Evolutionary conservation across 257 asterid species (phyloP), one percentile per base, ranked within the genome.

Genomic region (Lithospermum erythrorhizon): DNA sequence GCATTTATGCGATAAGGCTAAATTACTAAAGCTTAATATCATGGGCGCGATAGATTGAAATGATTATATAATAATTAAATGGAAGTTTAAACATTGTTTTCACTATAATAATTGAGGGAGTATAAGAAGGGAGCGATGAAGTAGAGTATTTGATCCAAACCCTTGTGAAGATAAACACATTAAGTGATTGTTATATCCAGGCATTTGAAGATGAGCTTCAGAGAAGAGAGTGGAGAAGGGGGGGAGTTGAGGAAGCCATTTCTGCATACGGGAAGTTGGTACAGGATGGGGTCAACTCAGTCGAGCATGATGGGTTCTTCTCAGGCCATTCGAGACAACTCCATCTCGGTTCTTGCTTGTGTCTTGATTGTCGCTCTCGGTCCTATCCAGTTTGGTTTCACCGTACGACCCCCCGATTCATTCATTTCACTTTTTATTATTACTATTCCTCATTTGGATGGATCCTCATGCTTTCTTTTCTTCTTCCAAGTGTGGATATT

Each of bases 261-360:
- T 72, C 68, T 89, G 57, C 95, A 89, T 23, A 89, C 95, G 5
- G 97, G 95, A 67, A 89, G 97, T 71, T 89, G 95, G 97, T 89
- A 89, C 37, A 75, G 93, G 21, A 87, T 89, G 97, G 82, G 97
- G 1, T 89, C 97, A 41, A 73, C 87, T 62, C 95, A 87, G 56
- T 89, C 97, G 0, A 87, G 97, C 62, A 60, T 78, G 82, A 79
- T 81, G 91, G 79, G 90, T 5, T 84, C 95, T 27, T 62, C 97
- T 59, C 94, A 84, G 76, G 83, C 70, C n/a, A 87, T 89, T 7
- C 71, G 86, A 72, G 95, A 87, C 58, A 81, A 82, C 61, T 84
- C 97, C 48, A 73, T 89, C 55, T 89, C 97, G 9, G 95, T 89
- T 32, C 63, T 89, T 63, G 95, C 95, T 54, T 86, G 95, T 70